Conservation (phyloP, 1,284 basidiomycete genomes). For the Fomitopsis schrenkii region DNA sequence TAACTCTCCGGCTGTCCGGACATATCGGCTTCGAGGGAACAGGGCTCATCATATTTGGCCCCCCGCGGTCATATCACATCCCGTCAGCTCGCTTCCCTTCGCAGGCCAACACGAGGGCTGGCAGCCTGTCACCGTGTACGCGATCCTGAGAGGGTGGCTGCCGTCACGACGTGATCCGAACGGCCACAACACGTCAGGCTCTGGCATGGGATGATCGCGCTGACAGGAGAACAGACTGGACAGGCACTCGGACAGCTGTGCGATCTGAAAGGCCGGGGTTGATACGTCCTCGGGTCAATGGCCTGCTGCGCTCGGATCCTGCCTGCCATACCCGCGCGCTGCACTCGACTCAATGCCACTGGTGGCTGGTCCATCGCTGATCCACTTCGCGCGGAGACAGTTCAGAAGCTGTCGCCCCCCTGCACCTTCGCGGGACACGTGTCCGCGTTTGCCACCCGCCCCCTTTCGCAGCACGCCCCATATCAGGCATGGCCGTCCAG, state of each 20-base stretch:
- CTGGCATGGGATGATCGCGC: background rate
- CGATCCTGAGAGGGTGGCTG: background rate
- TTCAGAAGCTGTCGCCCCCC: background rate
- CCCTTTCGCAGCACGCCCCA: background rate
- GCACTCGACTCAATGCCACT: too few species aligned
- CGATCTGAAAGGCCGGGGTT: background rate
- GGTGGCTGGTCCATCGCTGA: background rate
- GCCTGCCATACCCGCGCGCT: background rate
- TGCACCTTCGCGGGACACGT: background rate
- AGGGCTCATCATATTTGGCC: background rate
- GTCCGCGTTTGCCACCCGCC: background rate
- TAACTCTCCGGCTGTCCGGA: background rate
- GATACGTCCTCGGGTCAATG: background rate
- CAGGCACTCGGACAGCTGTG: conserved; percentile 1
- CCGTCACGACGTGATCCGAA: background rate
- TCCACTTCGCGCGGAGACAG: conserved; percentile 1
- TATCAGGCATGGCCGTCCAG: background rate
- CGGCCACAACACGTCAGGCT: background rate
- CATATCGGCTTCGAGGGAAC: background rate
- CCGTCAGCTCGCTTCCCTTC: background rate
- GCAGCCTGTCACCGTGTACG: background rate
- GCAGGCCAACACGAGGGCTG: background rate
- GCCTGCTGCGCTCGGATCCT: background rate
- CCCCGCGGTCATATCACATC: background rate
- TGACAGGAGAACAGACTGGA: background rate